These are phyloP conservation scores for Globisporangium paroecandrum DNA, from an alignment of 352 stramenopile genomes.

Conservation along the genomic window DNA sequence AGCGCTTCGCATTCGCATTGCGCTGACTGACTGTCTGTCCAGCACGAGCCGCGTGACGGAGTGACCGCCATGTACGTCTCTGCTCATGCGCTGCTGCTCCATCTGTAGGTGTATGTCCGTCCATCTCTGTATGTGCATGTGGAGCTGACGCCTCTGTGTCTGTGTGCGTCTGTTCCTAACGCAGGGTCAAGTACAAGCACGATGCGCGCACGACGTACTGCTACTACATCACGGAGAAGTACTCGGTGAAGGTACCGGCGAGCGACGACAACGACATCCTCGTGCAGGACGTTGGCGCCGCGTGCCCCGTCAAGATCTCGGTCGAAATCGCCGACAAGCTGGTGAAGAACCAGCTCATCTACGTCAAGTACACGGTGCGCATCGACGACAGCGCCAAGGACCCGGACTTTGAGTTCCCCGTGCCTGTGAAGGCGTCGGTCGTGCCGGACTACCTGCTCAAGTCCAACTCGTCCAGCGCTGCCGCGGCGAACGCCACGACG, in stretches of 20 bases:
- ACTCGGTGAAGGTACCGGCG: slow-evolving; percentile 42
- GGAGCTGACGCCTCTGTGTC: not conserved
- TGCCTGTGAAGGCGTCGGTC: slow-evolving; percentile 32
- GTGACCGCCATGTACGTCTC: slow-evolving; percentile 3
- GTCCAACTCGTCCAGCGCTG: slow-evolving; percentile 23
- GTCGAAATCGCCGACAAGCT: slow-evolving; percentile 56
- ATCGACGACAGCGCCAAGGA: slow-evolving; percentile 42
- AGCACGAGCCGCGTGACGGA: not conserved
- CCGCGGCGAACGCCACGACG: slow-evolving; percentile 25
- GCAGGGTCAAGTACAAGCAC: slow-evolving; percentile 61
- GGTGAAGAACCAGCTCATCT: slow-evolving; percentile 44
- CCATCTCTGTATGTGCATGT: not conserved
- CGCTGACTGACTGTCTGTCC: not conserved
- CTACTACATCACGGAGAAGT: slow-evolving; percentile 69
- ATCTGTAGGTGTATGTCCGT: not conserved
- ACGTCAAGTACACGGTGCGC: slow-evolving; percentile 60
- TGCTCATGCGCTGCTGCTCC: not conserved
- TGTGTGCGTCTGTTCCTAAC: not conserved
- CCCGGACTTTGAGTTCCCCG: slow-evolving; percentile 54
- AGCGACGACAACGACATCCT: slow-evolving; percentile 41
- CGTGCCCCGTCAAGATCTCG: slow-evolving; percentile 63
- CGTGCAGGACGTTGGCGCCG: slow-evolving; percentile 28
- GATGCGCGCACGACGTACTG: slow-evolving; percentile 80
- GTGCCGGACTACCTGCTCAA: slow-evolving; percentile 43
- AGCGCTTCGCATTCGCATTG: slow-evolving; percentile 5